A percentile compares a stretch with the other conserved stretches of the same genome.
These are phyloP conservation scores for Trichoderma reesei DNA, from an alignment of 495 filamentous ascomycete species.

Conservation along the genomic window DNA sequence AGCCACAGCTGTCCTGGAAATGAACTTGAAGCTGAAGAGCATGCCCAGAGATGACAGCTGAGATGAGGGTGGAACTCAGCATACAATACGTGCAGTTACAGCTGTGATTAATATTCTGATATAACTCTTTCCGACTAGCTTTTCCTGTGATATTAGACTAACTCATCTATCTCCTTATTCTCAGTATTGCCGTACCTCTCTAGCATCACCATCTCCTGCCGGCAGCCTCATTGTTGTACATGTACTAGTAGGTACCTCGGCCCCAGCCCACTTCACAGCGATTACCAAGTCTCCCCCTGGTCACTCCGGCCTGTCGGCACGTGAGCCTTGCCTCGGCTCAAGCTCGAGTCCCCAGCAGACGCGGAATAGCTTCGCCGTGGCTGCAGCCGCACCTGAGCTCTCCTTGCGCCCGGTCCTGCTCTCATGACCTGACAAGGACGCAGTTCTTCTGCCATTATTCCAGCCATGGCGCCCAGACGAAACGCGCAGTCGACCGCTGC, in stretches of 20 bases:
- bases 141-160: no score
- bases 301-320: neutral
- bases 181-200: neutral
- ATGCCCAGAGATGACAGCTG: no score
- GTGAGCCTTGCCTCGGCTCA: constrained; percentile 1
- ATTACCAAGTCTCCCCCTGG: neutral
- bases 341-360: neutral
- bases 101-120: no score
- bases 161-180: neutral
- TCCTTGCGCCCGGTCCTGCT: neutral
- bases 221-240: no score
- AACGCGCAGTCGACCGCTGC: constrained; percentile 59
- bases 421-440: neutral
- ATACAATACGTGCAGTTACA: no score
- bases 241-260: no score
- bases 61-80: no score
- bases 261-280: no score
- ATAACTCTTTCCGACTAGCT: no score
- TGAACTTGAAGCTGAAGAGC: no score
- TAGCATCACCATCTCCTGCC: no score
- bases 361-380: neutral
- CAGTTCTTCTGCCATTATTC: neutral
- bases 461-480: constrained; percentile 49
- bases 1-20: neutral
- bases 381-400: neutral